phyloP scores from a whole-genome alignment of 192 early-diverging fungal genomes.

The Allomyces macrogynus region DNA sequence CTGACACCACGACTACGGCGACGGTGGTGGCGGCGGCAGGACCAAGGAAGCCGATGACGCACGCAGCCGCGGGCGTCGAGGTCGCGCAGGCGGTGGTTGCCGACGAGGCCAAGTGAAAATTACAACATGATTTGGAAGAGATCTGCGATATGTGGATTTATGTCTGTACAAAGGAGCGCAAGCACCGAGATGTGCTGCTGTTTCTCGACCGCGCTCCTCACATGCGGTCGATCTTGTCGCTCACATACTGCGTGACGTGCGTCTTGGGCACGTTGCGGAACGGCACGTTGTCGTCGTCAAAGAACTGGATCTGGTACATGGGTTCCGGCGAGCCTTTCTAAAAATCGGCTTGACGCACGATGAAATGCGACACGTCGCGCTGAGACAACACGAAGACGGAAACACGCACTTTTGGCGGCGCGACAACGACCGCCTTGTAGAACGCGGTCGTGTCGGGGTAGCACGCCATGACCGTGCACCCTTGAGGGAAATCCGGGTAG shows the following conservation, averaged over 20 bases:
- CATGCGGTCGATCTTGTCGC: no score
- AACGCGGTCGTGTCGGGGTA: neutral
- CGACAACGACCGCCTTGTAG: neutral
- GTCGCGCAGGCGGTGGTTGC: conserved; percentile 12
- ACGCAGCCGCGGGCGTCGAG: conserved; percentile 7
- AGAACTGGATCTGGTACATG: neutral
- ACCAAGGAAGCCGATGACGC: conserved; percentile 5
- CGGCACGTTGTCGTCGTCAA: neutral
- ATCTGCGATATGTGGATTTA: conserved; percentile 7
- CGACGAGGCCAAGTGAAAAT: conserved; percentile 15
- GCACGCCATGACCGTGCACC: neutral
- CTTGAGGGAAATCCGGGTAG: neutral
- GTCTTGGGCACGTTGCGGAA: neutral
- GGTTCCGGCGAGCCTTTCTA: neutral
- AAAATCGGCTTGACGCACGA: neutral
- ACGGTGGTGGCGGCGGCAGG: conserved; percentile 1
- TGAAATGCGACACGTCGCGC: neutral
- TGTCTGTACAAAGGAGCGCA: no score
- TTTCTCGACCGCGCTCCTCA: no score
- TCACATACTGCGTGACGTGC: neutral
- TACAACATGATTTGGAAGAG: conserved; percentile 9
- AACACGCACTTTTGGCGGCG: neutral
- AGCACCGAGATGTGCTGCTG: no score
- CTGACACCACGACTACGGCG: no score
- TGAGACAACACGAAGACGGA: neutral